These are phyloP conservation scores for Fistulinella prunicolor DNA, from an alignment of 768 basidiomycete species.

Conservation along the genomic window DNA sequence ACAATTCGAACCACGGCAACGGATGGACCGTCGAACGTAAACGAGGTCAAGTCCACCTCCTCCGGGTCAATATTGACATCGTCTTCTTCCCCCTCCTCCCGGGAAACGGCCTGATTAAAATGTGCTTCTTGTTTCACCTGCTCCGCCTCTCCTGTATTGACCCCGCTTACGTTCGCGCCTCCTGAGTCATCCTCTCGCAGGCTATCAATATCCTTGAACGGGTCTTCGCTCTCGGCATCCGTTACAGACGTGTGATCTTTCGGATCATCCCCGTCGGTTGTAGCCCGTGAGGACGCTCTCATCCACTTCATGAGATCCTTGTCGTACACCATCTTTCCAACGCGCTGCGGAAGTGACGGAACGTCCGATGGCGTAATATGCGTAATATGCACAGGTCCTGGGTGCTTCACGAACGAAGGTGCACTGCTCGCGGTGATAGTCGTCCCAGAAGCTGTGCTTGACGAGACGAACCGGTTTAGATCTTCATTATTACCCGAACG, in stretches of 20 bases:
- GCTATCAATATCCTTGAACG: slow-evolving; percentile 90
- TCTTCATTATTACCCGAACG: slow-evolving; percentile 61
- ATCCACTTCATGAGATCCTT: slow-evolving; percentile 83
- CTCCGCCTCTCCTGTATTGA: slow-evolving; percentile 8
- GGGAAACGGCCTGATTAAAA: slow-evolving; percentile 24
- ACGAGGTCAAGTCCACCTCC: slow-evolving; percentile 66
- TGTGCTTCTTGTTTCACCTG: slow-evolving; percentile 14
- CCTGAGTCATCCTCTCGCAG: slow-evolving; percentile 59
- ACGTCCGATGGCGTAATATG: slow-evolving; percentile 82
- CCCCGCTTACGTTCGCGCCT: slow-evolving; percentile 15
- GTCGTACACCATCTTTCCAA: slow-evolving; percentile 89
- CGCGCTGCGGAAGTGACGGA: slow-evolving; percentile 66
- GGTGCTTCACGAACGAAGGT: slow-evolving; percentile 81
- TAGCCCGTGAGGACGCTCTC: slow-evolving; percentile 47
- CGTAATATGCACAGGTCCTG: slow-evolving; percentile 74
- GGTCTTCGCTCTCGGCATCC: slow-evolving; percentile 72
- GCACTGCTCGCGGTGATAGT: slow-evolving; percentile 70
- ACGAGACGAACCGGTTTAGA: slow-evolving; percentile 85
- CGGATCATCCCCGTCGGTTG: slow-evolving; percentile 29
- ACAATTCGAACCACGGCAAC: slow-evolving; percentile 50
- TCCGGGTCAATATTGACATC: slow-evolving; percentile 53
- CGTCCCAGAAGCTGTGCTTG: slow-evolving; percentile 77
- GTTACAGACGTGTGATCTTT: slow-evolving; percentile 30
- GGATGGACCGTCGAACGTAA: slow-evolving; percentile 65
- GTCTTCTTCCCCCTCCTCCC: slow-evolving; percentile 46